Evolutionary conservation across 495 filamentous ascomycete species (phyloP).

Genomic region (Letharia columbiana): DNA sequence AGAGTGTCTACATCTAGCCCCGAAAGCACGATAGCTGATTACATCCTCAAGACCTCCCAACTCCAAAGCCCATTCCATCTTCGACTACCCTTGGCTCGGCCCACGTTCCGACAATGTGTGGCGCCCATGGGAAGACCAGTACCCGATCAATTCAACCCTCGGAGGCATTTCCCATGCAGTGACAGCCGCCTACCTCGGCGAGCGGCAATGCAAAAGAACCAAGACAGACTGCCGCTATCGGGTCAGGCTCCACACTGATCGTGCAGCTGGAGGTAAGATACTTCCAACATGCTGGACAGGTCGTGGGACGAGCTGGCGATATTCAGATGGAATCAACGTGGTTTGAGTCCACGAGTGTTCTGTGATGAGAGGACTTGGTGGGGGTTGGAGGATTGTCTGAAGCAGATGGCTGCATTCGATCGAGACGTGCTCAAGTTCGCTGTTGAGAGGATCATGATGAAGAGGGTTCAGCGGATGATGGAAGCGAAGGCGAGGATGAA

Average conservation of each 20-base stretch:
- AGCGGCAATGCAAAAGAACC: background rate
- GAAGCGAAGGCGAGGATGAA: background rate
- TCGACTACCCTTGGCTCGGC: background rate
- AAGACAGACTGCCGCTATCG: background rate
- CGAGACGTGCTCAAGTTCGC: background rate
- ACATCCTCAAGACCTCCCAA: background rate
- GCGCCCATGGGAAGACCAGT: slow-evolving; percentile 11
- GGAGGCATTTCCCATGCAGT: background rate
- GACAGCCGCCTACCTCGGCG: slow-evolving; percentile 1
- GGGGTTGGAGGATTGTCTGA: background rate
- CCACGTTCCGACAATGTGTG: background rate
- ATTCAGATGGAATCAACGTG: background rate
- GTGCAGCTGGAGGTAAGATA: background rate
- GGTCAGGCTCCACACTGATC: background rate
- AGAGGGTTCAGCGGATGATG: background rate
- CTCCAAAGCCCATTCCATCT: background rate
- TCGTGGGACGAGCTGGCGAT: slow-evolving; percentile 2
- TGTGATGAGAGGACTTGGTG: background rate
- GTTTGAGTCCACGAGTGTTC: background rate
- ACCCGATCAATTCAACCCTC: slow-evolving; percentile 6
- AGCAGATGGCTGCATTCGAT: slow-evolving; percentile 1
- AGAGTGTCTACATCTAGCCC: background rate
- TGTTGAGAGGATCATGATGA: background rate
- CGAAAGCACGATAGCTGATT: background rate
- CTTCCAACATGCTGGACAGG: background rate